Evolutionary conservation across 1,139 yeast species (phyloP), one percentile per base, ranked within the genome.

Genomic region (Kodamaea plutei): DNA sequence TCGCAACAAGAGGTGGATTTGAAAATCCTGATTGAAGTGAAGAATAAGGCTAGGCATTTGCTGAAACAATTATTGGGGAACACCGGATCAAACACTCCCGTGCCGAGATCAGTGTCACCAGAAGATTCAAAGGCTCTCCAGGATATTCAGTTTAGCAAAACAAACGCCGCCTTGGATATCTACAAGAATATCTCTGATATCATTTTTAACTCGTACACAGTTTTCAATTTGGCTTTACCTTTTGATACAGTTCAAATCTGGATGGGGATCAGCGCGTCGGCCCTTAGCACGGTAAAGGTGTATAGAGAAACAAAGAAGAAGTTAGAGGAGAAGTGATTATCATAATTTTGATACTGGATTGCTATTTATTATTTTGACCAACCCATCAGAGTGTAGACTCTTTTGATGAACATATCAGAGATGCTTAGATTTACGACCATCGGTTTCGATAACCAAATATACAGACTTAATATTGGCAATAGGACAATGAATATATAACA

Each of bases 261-360:
- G 73, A 61, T 67, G 65, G 74, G 74, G 6, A 62, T 68, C 22
- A 52, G 58, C 41, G 73, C 74, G 6, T 52, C 70, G 6, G 36
- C 50, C 11, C 54, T 68, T 40, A 64, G 72, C 43, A 55, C 64
- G 6, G 43, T 56, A 30, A 68, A 67, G 47, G 44, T 68, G 20
- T 68, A 53, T 44, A 51, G 73, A 21, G 72, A 67, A 39, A 62
- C 68, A 3, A 62, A 58, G 40, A 52, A 48, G 43, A 48, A 38
- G 23, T 39, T 59, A 29, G 36, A 35, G 15, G 36, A 26, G 26
- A 29, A 19, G 21, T 31, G 26, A 20, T 5, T 7, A 17, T n/a
- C n/a, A n/a, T n/a, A n/a, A n/a, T n/a, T n/a, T n/a, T n/a, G n/a
- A n/a, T n/a, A n/a, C n/a, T n/a, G n/a, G n/a, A n/a, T n/a, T n/a